Conservation (phyloP, 164 flowering plant genomes). For the Vitis labrusca region DNA sequence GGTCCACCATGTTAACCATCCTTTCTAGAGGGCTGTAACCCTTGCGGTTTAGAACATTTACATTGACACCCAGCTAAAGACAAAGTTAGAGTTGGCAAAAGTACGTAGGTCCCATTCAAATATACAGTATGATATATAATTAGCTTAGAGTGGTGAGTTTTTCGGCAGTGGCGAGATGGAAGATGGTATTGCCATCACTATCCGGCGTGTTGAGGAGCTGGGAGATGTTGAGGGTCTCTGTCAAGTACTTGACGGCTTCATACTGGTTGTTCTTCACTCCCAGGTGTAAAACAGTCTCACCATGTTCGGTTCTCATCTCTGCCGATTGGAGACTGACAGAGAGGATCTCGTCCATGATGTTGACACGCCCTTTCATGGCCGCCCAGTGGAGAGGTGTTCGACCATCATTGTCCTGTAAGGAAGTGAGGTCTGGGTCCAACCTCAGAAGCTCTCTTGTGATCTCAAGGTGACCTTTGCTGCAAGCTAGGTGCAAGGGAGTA, state of each 20-base stretch:
- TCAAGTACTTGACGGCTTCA: slow-evolving; percentile 38
- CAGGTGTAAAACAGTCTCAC: slow-evolving; percentile 37
- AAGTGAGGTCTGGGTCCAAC: slow-evolving; percentile 41
- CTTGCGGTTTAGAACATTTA: slow-evolving; percentile 50
- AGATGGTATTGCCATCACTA: slow-evolving; percentile 50
- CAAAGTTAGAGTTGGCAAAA: not conserved
- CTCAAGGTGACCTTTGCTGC: slow-evolving; percentile 55
- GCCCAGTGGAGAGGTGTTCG: slow-evolving; percentile 58
- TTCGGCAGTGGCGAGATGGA: slow-evolving; percentile 16
- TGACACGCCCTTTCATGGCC: slow-evolving; percentile 49
- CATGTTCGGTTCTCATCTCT: slow-evolving; percentile 31
- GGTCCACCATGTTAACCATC: too few species aligned
- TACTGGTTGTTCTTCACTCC: slow-evolving; percentile 47
- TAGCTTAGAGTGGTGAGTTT: slow-evolving; percentile 47
- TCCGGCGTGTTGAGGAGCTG: slow-evolving; percentile 39
- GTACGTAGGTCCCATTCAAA: too few species aligned
- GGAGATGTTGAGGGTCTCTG: slow-evolving; percentile 36
- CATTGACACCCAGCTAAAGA: slow-evolving; percentile 31
- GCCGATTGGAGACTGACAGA: slow-evolving; percentile 32
- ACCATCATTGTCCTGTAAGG: slow-evolving; percentile 42
- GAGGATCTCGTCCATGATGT: slow-evolving; percentile 26
- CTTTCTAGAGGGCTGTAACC: too few species aligned
- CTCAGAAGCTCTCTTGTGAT: slow-evolving; percentile 44
- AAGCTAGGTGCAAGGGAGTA: slow-evolving; percentile 50
- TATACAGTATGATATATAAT: too few species aligned